phyloP scores from a whole-genome alignment of 495 filamentous ascomycete species.

The Ascobolus immersus region DNA sequence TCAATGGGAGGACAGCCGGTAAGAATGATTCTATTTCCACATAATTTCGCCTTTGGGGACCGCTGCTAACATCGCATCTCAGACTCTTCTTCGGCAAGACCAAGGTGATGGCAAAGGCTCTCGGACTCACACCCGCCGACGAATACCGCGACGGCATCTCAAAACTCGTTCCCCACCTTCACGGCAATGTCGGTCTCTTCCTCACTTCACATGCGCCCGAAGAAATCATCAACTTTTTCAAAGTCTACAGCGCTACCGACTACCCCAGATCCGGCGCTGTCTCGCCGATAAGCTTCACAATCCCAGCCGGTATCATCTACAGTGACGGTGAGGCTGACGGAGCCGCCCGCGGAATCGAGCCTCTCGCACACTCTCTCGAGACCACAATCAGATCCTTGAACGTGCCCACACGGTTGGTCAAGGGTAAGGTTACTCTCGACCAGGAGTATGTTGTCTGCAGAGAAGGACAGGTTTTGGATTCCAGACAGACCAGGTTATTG shows the following conservation, averaged over 20 bases:
- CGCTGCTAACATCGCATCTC: slow-evolving; percentile 1
- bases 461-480: slow-evolving; percentile 59
- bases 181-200: slow-evolving; percentile 65
- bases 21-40: slow-evolving; percentile 10
- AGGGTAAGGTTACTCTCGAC: slow-evolving; percentile 67
- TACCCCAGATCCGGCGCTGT: slow-evolving; percentile 68
- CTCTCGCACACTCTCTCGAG: slow-evolving; percentile 65
- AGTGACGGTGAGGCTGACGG: no score
- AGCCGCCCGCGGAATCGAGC: slow-evolving; percentile 47
- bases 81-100: slow-evolving; percentile 97
- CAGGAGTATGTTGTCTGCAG: slow-evolving; percentile 54
- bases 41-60: not conserved
- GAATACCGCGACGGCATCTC: slow-evolving; percentile 51
- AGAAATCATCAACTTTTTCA: slow-evolving; percentile 42
- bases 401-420: slow-evolving; percentile 62
- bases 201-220: slow-evolving; percentile 51
- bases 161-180: slow-evolving; percentile 40
- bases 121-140: slow-evolving; percentile 46
- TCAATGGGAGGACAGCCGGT: slow-evolving; percentile 68
- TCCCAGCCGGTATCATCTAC: slow-evolving; percentile 57
- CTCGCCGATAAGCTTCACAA: slow-evolving; percentile 43
- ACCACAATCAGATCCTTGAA: slow-evolving; percentile 62
- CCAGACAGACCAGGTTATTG: slow-evolving; percentile 67
- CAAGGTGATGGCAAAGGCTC: slow-evolving; percentile 86
- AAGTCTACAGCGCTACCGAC: slow-evolving; percentile 38